Conservation (phyloP, 192 early-diverging fungal species). For the Linnemannia zychae region DNA sequence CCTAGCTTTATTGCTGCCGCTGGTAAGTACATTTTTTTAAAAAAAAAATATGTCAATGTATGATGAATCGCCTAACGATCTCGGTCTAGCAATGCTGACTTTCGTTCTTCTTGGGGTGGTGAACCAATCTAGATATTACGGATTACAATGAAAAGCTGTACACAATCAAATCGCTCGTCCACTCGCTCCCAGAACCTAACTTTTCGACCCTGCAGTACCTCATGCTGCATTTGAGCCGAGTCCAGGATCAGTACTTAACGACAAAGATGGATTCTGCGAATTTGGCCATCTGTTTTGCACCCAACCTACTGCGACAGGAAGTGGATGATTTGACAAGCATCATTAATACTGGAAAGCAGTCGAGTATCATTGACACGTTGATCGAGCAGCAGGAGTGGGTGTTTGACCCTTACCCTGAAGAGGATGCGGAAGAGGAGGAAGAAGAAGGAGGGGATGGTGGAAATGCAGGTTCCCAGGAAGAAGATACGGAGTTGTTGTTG, state of each 20-base stretch:
- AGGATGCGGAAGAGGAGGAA: slow-evolving; percentile 46
- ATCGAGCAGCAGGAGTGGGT: slow-evolving; percentile 77
- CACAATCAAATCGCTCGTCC: slow-evolving; percentile 75
- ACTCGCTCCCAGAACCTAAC: slow-evolving; percentile 72
- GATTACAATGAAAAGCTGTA: slow-evolving; percentile 81
- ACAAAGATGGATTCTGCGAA: slow-evolving; percentile 96
- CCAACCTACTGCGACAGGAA: slow-evolving; percentile 76
- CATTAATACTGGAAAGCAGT: slow-evolving; percentile 77
- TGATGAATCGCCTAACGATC: too few relatives aligned
- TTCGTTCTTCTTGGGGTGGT: too few relatives aligned
- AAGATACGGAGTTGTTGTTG: background rate
- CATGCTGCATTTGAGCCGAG: slow-evolving; percentile 74
- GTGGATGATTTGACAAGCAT: slow-evolving; percentile 71
- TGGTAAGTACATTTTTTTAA: slow-evolving; percentile 27
- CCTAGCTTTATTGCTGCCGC: slow-evolving; percentile 78
- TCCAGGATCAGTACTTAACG: slow-evolving; percentile 71
- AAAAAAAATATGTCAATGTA: too few relatives aligned
- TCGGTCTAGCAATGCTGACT: too few relatives aligned
- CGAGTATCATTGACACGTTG: slow-evolving; percentile 76
- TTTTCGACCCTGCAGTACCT: slow-evolving; percentile 71
- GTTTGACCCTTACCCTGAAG: slow-evolving; percentile 63
- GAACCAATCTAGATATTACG: too few relatives aligned
- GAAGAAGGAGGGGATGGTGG: background rate
- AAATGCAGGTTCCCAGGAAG: too few relatives aligned
- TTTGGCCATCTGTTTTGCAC: slow-evolving; percentile 90